Percentiles rank a stretch among this genome's conserved stretches.
Conservation (phyloP, 2,329 filamentous ascomycete species). For the Ceratocystis smalleyi region DNA sequence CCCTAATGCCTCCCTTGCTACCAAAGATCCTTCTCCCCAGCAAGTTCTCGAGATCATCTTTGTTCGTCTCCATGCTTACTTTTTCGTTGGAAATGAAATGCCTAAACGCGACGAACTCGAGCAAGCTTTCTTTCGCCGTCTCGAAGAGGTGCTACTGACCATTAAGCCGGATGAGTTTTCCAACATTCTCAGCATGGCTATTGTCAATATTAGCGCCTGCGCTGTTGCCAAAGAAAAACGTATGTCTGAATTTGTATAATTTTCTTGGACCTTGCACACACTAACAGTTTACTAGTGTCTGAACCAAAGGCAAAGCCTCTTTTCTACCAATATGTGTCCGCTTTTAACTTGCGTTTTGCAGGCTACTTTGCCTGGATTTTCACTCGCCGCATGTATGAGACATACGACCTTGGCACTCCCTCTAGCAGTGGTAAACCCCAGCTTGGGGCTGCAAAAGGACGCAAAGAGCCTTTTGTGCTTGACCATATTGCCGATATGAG, state of each 20-base stretch:
- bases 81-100: conserved; percentile 63
- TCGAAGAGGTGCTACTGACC: conserved; percentile 30
- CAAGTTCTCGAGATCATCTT: conserved; percentile 67
- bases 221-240: conserved; percentile 43
- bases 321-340: conserved; percentile 10
- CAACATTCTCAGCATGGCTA: conserved; percentile 36
- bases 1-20: conserved; percentile 24
- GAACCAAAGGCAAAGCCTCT: conserved; percentile 21
- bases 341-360: conserved; percentile 14
- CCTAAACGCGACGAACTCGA: conserved; percentile 66
- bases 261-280: neutral
- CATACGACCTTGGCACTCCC: conserved; percentile 6
- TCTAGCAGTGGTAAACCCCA: conserved; percentile 6
- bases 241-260: neutral
- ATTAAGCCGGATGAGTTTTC: conserved; percentile 2
- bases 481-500: conserved; percentile 12
- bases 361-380: conserved; percentile 12
- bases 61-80: conserved; percentile 68
- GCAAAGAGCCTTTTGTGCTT: neutral
- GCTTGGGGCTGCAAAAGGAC: conserved; percentile 28
- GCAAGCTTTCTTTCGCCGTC: conserved; percentile 64
- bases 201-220: conserved; percentile 78
- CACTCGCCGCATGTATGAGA: conserved; percentile 10
- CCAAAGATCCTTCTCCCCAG: conserved; percentile 27
- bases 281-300: conserved; percentile 28